Evolutionary conservation across 2,329 filamentous ascomycete genomes (phyloP).

Genomic region (Aspergillus hiratsukae): DNA sequence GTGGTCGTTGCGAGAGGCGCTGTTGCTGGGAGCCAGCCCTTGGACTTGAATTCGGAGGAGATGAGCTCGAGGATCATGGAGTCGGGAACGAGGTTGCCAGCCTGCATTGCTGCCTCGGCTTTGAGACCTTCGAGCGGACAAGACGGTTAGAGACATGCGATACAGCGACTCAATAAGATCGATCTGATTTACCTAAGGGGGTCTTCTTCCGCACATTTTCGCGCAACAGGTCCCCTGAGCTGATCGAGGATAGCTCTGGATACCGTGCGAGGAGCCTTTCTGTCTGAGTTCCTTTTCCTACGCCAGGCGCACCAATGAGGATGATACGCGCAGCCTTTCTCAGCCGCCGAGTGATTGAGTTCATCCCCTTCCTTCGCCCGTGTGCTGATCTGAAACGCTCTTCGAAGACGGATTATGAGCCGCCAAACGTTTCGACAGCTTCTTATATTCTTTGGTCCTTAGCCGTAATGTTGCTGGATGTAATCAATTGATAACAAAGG

Average conservation of each 20-base stretch:
- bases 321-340: constrained; percentile 85
- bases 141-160: constrained; percentile 4
- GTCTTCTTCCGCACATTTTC: constrained; percentile 89
- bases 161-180: background rate
- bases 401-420: background rate
- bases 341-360: constrained; percentile 50
- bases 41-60: constrained; percentile 76
- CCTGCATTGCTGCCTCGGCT: constrained; percentile 82
- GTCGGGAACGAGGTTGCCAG: constrained; percentile 86
- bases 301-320: constrained; percentile 90
- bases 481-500: background rate
- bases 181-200: constrained; percentile 62
- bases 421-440: background rate
- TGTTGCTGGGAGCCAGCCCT: constrained; percentile 68
- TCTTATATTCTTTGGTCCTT: background rate
- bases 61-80: constrained; percentile 89
- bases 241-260: constrained; percentile 84
- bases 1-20: background rate
- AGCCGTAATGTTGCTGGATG: background rate
- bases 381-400: background rate
- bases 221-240: constrained; percentile 86
- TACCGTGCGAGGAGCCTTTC: constrained; percentile 82
- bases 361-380: constrained; percentile 20
- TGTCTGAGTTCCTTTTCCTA: constrained; percentile 94
- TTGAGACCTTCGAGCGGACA: constrained; percentile 63